Evolutionary conservation across 345 rosid species (phyloP), one percentile per base, ranked within the genome.

Genomic region (Leavenworthia alabamica): DNA sequence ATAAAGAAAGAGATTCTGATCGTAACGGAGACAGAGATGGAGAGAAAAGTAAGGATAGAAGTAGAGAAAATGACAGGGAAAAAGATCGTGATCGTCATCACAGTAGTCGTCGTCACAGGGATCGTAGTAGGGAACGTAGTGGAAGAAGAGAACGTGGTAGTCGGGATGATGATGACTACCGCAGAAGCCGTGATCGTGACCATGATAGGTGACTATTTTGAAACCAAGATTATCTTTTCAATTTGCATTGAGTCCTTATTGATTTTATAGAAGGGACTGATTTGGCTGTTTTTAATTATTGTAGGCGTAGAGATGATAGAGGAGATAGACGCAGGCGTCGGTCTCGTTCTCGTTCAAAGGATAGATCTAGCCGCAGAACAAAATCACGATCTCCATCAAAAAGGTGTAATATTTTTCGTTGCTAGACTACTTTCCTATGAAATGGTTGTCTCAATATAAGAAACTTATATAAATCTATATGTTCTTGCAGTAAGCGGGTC

Each of bases 141-240:
- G 97, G 85, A 15, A 85, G 88, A 76, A 90, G 87, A 72, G 95
- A 83, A 20, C 77, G 90, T 37, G 86, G 95, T 14, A 79, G 86
- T 12, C 74, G 82, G 40, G 97, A 83, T 39, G 96, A 73, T 56
- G 90, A 85, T 77, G 95, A 80, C 66, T 40, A 60, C 73, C 59
- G 62, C 60, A 53, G 85, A 47, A 76, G 76, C 67, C 82, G 88
- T 37, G 96, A 83, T 52, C 82, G 86, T 58, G 96, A 83, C 48
- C 63, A 66, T 80, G 94, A 86, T 45, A 84, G 93, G 97, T 83
- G 67, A 62, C 41, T 11, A 20, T 29, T 58, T 32, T n/a, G 23
- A 32, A 20, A 46, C 35, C 22, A 3, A 23, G 4, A 36, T 33
- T 13, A 6, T 42, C 8, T 50, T 52, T 24, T 24, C 3, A 16